A percentile compares a stretch with the other conserved stretches of the same genome.
Conservation (phyloP, 345 rosid genomes). For the Eucalyptus cladocalyx region DNA sequence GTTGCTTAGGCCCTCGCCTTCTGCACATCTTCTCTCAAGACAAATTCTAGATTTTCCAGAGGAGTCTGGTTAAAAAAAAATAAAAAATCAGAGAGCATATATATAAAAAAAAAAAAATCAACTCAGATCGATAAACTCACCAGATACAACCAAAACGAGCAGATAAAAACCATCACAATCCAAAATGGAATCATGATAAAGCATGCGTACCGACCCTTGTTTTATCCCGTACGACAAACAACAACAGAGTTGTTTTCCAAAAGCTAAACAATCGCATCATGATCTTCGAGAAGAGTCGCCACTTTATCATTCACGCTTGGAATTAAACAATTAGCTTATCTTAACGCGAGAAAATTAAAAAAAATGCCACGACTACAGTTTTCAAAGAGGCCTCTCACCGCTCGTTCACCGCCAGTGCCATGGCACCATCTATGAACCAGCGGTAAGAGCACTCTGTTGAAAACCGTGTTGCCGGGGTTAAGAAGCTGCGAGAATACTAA, state of each 20-base stretch:
- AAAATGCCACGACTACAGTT: conserved; percentile 84
- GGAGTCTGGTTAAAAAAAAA: conserved; percentile 52
- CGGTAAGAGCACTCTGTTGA: too few species aligned
- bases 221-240: conserved; percentile 97
- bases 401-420: conserved; percentile 99
- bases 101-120: not conserved
- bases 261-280: conserved; percentile 98
- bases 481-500: too few species aligned
- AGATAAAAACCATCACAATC: not conserved
- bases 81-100: not conserved
- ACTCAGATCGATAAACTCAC: not conserved
- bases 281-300: conserved; percentile 40
- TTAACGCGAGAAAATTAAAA: not conserved
- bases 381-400: conserved; percentile 90
- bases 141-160: not conserved
- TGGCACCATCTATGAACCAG: conserved; percentile 2
- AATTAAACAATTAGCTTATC: not conserved
- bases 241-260: not conserved
- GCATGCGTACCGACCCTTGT: conserved; percentile 38
- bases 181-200: not conserved
- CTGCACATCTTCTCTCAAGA: conserved; percentile 84
- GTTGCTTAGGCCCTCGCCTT: conserved; percentile 26
- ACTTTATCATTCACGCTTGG: not conserved
- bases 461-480: too few species aligned
- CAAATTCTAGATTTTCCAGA: conserved; percentile 74